Base-by-base conservation (phyloP, 176 grass and related monocot genomes). In the Oryza glumipatula region DNA sequence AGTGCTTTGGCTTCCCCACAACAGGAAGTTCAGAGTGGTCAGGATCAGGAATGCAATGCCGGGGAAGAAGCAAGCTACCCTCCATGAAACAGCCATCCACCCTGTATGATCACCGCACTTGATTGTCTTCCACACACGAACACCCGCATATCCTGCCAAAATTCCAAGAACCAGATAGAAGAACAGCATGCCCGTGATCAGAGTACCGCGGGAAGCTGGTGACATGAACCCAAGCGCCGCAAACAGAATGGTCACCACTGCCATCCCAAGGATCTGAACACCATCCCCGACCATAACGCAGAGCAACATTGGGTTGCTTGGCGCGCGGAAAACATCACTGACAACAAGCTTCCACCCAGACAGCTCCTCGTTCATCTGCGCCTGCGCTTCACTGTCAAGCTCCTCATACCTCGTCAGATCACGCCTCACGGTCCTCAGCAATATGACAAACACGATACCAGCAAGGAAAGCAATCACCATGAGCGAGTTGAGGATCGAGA, bases 281-380 rank as follows among this genome's bases (percentile, higher is more conserved):
- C 93, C 93, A 17, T 94, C 89, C 28, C 93, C 93, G 33, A 94
- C 93, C 93, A 94, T 86, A 61, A 92, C 72, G 11, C 93, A 94
- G 13, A 94, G 93, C 81, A 94, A 74, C 78, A 86, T 85, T 7
- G 93, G 89, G 71, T 92, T 86, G 93, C 82, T 92, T 7, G 93
- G 93, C 0, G 87, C 87, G 2, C 93, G 86, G 90, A 94, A 94
- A 36, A 94, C 89, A 67, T 94, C 93, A 16, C 93, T 91, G 54
- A 94, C 93, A 3, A 94, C 90, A 16, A 94, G 93, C 87, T 94
- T 94, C 93, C 93, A 94, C 13, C 93, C 93, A 12, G 93, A 94
- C 36, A 94, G 90, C 78, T 94, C 93, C 90, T 92, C 93, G 5
- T 94, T 94, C 93, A 94, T 92, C 78, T 94, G 93, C 0, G 89